Evolutionary conservation across 805 yeast species (phyloP).

Genomic region (Metschnikowia lunata): DNA sequence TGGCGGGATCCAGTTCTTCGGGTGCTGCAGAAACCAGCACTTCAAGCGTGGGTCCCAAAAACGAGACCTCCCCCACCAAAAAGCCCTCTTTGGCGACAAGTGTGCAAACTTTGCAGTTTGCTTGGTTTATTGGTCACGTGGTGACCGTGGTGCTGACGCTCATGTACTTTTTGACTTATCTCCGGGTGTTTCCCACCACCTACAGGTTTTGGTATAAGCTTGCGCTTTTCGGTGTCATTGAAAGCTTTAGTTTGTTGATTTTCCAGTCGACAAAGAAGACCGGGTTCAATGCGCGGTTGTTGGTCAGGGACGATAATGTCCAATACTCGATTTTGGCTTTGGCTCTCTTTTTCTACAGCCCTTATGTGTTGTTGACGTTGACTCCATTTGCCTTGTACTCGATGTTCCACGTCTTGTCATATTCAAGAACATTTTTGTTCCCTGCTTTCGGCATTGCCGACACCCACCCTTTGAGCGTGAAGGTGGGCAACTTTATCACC

Average conservation of each 20-base stretch:
- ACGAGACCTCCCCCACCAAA: neutral
- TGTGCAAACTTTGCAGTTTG: slow-evolving; percentile 54
- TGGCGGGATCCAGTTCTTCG: too few species aligned
- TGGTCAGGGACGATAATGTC: slow-evolving; percentile 54
- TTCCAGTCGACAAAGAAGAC: slow-evolving; percentile 46
- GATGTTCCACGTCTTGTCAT: slow-evolving; percentile 75
- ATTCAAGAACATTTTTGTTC: slow-evolving; percentile 57
- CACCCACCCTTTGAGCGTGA: slow-evolving; percentile 33
- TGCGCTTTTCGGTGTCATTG: slow-evolving; percentile 59
- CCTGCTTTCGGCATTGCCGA: slow-evolving; percentile 50
- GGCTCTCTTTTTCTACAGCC: slow-evolving; percentile 50
- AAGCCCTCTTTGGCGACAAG: slow-evolving; percentile 1
- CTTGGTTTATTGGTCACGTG: slow-evolving; percentile 61
- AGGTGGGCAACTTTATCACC: slow-evolving; percentile 32
- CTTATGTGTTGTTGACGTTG: slow-evolving; percentile 56
- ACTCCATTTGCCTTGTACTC: slow-evolving; percentile 77
- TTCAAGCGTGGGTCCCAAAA: neutral
- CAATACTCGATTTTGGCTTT: slow-evolving; percentile 62
- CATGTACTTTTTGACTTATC: slow-evolving; percentile 32
- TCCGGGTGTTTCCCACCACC: slow-evolving; percentile 22
- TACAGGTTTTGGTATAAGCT: slow-evolving; percentile 48
- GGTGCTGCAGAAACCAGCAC: too few species aligned
- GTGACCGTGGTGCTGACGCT: slow-evolving; percentile 30
- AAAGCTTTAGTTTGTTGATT: slow-evolving; percentile 72
- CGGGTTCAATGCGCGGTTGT: slow-evolving; percentile 19